Conservation (phyloP, 1,284 basidiomycete genomes). For the Fomitopsis betulina region DNA sequence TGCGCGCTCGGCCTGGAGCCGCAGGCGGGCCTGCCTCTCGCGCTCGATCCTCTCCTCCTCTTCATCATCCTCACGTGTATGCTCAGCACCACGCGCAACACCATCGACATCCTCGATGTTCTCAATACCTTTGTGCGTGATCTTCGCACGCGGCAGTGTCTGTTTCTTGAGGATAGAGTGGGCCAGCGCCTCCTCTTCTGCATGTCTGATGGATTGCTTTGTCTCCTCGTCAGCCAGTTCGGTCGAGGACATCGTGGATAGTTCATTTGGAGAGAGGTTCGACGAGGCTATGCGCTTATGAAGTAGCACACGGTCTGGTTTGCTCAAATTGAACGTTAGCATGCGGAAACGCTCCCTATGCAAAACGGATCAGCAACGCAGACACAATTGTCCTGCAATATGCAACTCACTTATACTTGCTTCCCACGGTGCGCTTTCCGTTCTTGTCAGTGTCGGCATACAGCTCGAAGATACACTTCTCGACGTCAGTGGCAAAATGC, state of each 20-base stretch:
- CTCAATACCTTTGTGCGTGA: conserved; percentile 86
- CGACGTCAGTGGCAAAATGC: conserved; percentile 61
- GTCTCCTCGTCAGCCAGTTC: conserved; percentile 82
- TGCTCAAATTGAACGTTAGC: conserved; percentile 76
- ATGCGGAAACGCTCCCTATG: conserved; percentile 78
- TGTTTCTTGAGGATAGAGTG: conserved; percentile 78
- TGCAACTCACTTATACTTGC: conserved; percentile 72
- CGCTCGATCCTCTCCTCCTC: conserved; percentile 61
- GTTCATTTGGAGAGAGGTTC: conserved; percentile 59
- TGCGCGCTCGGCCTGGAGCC: conserved; percentile 31
- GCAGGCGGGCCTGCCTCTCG: conserved; percentile 55
- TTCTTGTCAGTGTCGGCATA: conserved; percentile 75
- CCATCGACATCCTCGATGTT: conserved; percentile 77
- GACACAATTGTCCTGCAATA: neutral
- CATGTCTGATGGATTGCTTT: conserved; percentile 72
- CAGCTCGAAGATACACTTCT: conserved; percentile 64
- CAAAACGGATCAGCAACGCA: conserved; percentile 9
- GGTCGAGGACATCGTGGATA: conserved; percentile 80
- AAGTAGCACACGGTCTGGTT: conserved; percentile 67
- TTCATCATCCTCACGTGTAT: conserved; percentile 46
- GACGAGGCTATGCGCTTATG: conserved; percentile 71
- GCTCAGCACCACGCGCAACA: conserved; percentile 49
- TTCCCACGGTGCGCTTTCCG: conserved; percentile 60
- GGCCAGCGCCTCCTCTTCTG: conserved; percentile 74
- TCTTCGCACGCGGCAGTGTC: conserved; percentile 73